Percentiles rank a stretch among this genome's conserved stretches.
phyloP scores from a whole-genome alignment of 176 grass and related monocot species.

The Poa pratensis region DNA sequence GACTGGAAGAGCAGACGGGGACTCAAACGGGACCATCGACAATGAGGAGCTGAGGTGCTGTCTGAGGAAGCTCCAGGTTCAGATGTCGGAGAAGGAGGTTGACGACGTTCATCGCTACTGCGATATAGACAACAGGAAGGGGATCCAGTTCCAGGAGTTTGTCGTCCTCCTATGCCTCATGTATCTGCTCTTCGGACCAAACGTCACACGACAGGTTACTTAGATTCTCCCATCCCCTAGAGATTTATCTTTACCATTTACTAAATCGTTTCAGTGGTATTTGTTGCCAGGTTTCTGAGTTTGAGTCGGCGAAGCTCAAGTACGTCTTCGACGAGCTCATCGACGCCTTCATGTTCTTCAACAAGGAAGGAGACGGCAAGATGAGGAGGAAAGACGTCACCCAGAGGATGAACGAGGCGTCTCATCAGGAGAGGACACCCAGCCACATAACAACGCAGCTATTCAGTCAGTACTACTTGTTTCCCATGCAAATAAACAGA shows the following conservation, averaged over 20 bases:
- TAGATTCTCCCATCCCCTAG: background rate
- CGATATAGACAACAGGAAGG: slow-evolving; percentile 58
- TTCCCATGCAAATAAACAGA: background rate
- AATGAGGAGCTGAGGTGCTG: slow-evolving; percentile 59
- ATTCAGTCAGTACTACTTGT: slow-evolving; percentile 56
- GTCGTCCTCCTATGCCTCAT: slow-evolving; percentile 73
- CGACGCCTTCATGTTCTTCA: slow-evolving; percentile 70
- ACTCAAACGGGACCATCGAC: slow-evolving; percentile 70
- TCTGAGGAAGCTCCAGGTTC: slow-evolving; percentile 50
- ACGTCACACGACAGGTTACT: slow-evolving; percentile 47
- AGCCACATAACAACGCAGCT: slow-evolving; percentile 48
- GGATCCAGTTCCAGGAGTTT: slow-evolving; percentile 73
- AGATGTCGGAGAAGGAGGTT: slow-evolving; percentile 50
- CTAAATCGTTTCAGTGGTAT: background rate
- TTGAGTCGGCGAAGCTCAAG: slow-evolving; percentile 61
- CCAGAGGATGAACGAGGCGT: slow-evolving; percentile 59
- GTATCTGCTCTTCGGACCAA: slow-evolving; percentile 56
- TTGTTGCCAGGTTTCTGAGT: slow-evolving; percentile 48
- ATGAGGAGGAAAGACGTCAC: slow-evolving; percentile 58
- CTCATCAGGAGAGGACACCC: slow-evolving; percentile 66
- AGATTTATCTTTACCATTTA: background rate
- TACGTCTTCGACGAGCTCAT: slow-evolving; percentile 64
- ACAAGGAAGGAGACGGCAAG: slow-evolving; percentile 69
- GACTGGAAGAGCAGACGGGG: slow-evolving; percentile 52
- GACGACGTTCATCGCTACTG: slow-evolving; percentile 62